Base-by-base conservation (phyloP, 2,329 filamentous ascomycete genomes). In the Cladophialophora chaetospira region DNA sequence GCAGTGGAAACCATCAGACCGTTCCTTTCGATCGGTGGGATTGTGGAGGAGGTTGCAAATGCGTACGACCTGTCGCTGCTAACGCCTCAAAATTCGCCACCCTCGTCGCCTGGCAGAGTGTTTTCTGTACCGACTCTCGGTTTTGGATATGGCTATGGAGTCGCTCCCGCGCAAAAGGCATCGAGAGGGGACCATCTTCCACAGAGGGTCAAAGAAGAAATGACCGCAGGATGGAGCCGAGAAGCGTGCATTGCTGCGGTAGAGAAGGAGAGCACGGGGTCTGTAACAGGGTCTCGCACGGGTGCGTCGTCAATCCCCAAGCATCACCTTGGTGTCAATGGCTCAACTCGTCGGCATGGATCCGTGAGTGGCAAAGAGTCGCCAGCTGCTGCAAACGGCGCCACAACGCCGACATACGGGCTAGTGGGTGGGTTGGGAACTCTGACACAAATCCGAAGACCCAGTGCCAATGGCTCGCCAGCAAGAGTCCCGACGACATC, bases 151-250 rank as follows among this genome's bases (percentile, higher is more conserved):
- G 63, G 77, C 66, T 68, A 69, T 68, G 25, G 74, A 67, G 52
- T 74, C 6, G 68, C 72, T 1, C 68, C 42, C 65, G 64, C 25
- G 33, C 66, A 31, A 35, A 71, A 54, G 67, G 68, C 57, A 3
- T 66, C 63, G 58, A 70, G 50, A 70, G 76, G 79, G 31, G 72
- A 74, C n/a, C 80, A 86, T 55, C 76, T 96, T 2, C 88, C 91
- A 0, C 71, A 76, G 13, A 79, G 77, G 25, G 83, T 91, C 64
- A 85, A 82, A 63, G 89, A 94, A 60, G 82, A 89, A 63, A 89
- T 97, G 82, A 75, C 91, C 55, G 78, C 82, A 17, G 83, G 89
- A 45, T 97, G 93, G 93, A 88, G 85, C 35, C 86, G 86, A 67
- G 91, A 96, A 19, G 74, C 78, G 11, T 88, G 88, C 28, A 76